phyloP scores from a whole-genome alignment of 352 stramenopile species.

The Globisporangium iwayamae region DNA sequence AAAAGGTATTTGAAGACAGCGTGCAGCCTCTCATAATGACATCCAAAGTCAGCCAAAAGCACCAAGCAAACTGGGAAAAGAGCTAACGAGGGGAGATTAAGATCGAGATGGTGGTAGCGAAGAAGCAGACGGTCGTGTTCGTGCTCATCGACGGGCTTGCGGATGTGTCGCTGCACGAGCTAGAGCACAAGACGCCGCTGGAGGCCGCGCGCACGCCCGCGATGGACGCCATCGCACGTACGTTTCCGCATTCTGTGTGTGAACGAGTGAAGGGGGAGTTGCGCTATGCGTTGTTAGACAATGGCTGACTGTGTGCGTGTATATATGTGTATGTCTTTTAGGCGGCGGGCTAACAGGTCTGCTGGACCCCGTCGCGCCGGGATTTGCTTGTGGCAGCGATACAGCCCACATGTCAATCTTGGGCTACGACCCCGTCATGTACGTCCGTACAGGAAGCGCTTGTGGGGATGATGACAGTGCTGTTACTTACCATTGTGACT shows the following conservation, averaged over 20 bases:
- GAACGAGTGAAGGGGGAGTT: background rate
- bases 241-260: conserved; percentile 6
- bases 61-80: background rate
- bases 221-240: conserved; percentile 85
- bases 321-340: conserved; percentile 17
- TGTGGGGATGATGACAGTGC: background rate
- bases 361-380: conserved; percentile 81
- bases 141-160: conserved; percentile 86
- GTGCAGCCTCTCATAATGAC: too few relatives aligned
- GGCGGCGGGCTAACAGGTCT: conserved; percentile 75
- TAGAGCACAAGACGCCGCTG: conserved; percentile 57
- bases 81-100: background rate
- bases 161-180: conserved; percentile 64
- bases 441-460: conserved; percentile 7
- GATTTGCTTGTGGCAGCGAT: conserved; percentile 82
- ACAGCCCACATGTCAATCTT: conserved; percentile 90
- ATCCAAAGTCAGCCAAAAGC: too few relatives aligned
- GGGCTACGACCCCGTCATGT: conserved; percentile 84
- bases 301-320: conserved; percentile 4
- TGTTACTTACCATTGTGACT: background rate
- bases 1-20: too few relatives aligned
- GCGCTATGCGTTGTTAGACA: background rate
- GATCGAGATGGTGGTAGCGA: conserved; percentile 10
- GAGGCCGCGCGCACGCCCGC: conserved; percentile 64
- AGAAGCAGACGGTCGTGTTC: conserved; percentile 66